These are phyloP conservation scores for Ilyonectria sp. DNA, from an alignment of 2,329 filamentous ascomycete species.

Conservation along the genomic window DNA sequence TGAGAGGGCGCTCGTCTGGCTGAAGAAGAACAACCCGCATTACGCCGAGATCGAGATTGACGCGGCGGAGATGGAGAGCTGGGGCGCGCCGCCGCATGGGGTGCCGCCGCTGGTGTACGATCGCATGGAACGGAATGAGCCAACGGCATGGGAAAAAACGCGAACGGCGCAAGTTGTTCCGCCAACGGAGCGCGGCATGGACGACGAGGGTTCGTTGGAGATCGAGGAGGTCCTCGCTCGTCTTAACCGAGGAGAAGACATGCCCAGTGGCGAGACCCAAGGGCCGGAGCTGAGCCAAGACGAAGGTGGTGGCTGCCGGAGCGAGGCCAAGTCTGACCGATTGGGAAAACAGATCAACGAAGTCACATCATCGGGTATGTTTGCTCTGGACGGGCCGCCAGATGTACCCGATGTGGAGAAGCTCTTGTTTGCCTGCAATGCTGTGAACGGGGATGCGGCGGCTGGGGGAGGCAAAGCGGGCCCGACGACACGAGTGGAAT, in stretches of 20 bases:
- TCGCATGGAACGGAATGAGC: conserved; percentile 8
- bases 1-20: not conserved
- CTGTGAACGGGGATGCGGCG: no score
- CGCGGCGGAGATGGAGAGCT: conserved; percentile 3
- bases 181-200: conserved; percentile 2
- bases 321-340: no score
- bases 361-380: no score
- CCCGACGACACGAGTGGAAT: no score
- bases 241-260: conserved; percentile 1
- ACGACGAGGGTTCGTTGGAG: conserved; percentile 6
- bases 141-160: not conserved
- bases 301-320: no score
- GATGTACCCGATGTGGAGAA: no score
- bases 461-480: no score
- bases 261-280: not conserved
- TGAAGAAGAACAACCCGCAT: not conserved
- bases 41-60: not conserved
- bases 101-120: not conserved
- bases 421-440: no score
- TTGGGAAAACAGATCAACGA: no score
- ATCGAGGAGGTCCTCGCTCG: not conserved
- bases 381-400: no score
- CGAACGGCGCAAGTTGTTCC: not conserved
- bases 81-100: not conserved
- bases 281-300: not conserved